These are phyloP conservation scores for Termitomyces sp. DNA, from an alignment of 1,284 basidiomycete species.

Conservation along the genomic window DNA sequence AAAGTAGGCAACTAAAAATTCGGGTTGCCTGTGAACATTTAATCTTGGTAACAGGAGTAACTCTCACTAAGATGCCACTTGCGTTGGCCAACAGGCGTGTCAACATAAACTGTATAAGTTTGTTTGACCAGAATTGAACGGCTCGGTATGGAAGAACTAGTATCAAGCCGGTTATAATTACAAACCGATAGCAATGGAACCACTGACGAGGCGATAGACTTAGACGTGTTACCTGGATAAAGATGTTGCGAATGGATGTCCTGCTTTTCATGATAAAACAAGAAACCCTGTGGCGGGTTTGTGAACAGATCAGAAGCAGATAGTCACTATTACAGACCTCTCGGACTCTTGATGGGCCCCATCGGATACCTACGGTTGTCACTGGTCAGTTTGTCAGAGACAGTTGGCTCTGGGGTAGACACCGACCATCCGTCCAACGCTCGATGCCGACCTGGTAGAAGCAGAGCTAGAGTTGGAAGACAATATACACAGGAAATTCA, in stretches of 20 bases:
- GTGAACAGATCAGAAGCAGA: conserved; percentile 8
- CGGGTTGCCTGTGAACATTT: not conserved
- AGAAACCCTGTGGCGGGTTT: conserved; percentile 51
- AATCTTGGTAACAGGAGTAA: not conserved
- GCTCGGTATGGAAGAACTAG: conserved; percentile 28
- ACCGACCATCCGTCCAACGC: conserved; percentile 50
- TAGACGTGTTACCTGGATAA: conserved; percentile 40
- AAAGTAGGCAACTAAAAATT: conserved; percentile 63
- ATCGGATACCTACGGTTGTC: conserved; percentile 53
- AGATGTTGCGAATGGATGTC: conserved; percentile 43
- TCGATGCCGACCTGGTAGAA: conserved; percentile 62
- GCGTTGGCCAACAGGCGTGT: conserved; percentile 56
- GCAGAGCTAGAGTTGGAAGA: conserved; percentile 8
- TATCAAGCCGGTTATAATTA: not conserved
- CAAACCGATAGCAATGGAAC: conserved; percentile 1
- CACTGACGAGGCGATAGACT: conserved; percentile 33
- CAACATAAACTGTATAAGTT: conserved; percentile 73
- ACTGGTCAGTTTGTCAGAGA: conserved; percentile 31
- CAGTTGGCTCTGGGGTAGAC: not conserved
- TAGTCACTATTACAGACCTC: conserved; percentile 41
- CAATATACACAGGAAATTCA: not conserved
- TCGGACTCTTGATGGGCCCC: conserved; percentile 73
- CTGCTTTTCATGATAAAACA: conserved; percentile 73
- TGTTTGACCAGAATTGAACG: conserved; percentile 61
- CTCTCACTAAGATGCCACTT: conserved; percentile 80